These are phyloP conservation scores for Eustoma russellianum DNA, from an alignment of 257 asterid genomes.

Conservation along the genomic window DNA sequence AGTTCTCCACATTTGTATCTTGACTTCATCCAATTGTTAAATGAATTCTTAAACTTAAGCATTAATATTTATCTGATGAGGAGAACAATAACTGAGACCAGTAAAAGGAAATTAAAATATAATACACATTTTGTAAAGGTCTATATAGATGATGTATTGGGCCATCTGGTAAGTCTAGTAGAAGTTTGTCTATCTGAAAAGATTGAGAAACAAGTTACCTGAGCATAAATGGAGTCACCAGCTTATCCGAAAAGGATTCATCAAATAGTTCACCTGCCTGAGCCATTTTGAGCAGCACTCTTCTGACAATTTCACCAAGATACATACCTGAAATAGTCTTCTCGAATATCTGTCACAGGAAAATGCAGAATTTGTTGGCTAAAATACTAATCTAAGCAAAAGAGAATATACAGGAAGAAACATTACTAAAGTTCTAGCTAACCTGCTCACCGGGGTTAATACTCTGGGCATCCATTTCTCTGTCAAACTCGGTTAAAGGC, in stretches of 20 bases:
- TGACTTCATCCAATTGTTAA: too few species aligned
- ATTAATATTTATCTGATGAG: too few species aligned
- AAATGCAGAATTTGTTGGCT: background rate
- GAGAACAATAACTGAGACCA: too few species aligned
- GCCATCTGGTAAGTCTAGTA: too few species aligned
- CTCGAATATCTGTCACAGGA: conserved; percentile 54
- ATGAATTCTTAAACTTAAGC: too few species aligned
- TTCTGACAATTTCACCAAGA: conserved; percentile 74
- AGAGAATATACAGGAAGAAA: too few species aligned
- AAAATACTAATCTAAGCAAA: background rate
- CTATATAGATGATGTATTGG: too few species aligned
- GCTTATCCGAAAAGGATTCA: conserved; percentile 39
- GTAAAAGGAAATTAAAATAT: too few species aligned
- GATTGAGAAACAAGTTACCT: conserved; percentile 20
- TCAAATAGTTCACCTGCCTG: conserved; percentile 47
- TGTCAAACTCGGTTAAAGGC: conserved; percentile 62
- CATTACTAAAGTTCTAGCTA: conserved; percentile 1
- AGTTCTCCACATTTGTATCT: too few species aligned
- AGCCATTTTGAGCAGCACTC: conserved; percentile 57
- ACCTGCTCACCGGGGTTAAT: conserved; percentile 84
- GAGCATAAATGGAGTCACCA: conserved; percentile 45
- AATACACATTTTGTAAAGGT: too few species aligned
- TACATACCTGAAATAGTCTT: conserved; percentile 81
- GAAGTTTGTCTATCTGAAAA: too few species aligned
- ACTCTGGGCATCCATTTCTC: conserved; percentile 68